Conservation (phyloP, 495 filamentous ascomycete genomes). For the Hypoxylon perforatum region DNA sequence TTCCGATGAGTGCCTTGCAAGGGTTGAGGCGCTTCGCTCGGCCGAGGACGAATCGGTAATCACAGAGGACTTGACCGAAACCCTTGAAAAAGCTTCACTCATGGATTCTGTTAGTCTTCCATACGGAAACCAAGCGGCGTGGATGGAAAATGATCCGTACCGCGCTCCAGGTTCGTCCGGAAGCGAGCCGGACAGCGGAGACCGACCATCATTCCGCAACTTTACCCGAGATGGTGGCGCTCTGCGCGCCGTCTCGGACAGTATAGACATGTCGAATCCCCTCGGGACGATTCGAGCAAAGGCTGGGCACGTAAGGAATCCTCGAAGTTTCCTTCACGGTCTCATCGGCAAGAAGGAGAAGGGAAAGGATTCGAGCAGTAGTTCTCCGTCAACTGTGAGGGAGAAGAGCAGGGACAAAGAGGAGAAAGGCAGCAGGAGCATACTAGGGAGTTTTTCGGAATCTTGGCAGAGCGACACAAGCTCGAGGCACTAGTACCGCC, state of each 20-base stretch:
- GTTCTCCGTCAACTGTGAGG: constrained; percentile 36
- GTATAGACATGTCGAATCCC: constrained; percentile 48
- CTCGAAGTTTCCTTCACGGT: constrained; percentile 60
- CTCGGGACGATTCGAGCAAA: constrained; percentile 50
- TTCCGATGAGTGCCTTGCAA: constrained; percentile 75
- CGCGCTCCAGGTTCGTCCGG: constrained; percentile 59
- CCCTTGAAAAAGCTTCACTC: constrained; percentile 74
- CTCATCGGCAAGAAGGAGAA: constrained; percentile 56
- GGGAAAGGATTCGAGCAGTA: constrained; percentile 43
- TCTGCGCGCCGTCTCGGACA: constrained; percentile 53
- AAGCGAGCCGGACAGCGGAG: constrained; percentile 60
- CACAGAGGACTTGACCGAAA: constrained; percentile 78
- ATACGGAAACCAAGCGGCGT: constrained; percentile 47
- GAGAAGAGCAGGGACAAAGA: constrained; percentile 49
- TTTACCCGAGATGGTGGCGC: constrained; percentile 54
- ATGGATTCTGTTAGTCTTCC: constrained; percentile 50
- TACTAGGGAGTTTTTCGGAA: constrained; percentile 45
- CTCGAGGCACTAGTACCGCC: constrained; percentile 47
- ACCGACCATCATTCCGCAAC: constrained; percentile 54
- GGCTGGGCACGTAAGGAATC: constrained; percentile 52
- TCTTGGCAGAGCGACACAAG: constrained; percentile 44
- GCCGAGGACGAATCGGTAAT: constrained; percentile 77
- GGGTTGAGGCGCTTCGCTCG: constrained; percentile 50
- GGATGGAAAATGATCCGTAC: constrained; percentile 50
- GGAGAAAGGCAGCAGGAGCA: constrained; percentile 45